These are phyloP conservation scores for Abrus precatorius DNA, from an alignment of 306 rosid genomes.

Conservation along the genomic window DNA sequence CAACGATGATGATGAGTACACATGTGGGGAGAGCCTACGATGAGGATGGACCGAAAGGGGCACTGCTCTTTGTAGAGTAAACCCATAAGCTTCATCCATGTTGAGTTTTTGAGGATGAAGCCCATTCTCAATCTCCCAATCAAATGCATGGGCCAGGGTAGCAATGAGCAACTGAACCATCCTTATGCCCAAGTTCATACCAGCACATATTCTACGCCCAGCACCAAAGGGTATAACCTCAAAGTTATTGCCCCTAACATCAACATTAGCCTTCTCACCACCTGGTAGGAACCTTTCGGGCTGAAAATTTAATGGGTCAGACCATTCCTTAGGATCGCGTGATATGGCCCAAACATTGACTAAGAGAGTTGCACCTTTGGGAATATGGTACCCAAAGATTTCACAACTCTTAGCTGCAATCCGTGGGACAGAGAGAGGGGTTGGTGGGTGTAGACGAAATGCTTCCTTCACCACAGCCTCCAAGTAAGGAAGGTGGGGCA, in stretches of 20 bases:
- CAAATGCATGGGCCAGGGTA: slow-evolving; percentile 63
- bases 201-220: slow-evolving; percentile 83
- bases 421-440: slow-evolving; percentile 84
- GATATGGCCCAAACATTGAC: slow-evolving; percentile 89
- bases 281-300: slow-evolving; percentile 79
- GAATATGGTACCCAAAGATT: slow-evolving; percentile 70
- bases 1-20: slow-evolving; percentile 41
- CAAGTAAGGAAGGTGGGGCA: slow-evolving; percentile 62
- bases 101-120: slow-evolving; percentile 54
- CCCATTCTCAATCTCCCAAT: slow-evolving; percentile 70
- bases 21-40: slow-evolving; percentile 55
- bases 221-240: slow-evolving; percentile 91
- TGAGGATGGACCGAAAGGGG: slow-evolving; percentile 64
- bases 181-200: slow-evolving; percentile 71
- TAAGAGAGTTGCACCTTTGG: slow-evolving; percentile 75
- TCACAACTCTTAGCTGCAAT: slow-evolving; percentile 62
- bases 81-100: slow-evolving; percentile 82
- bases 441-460: slow-evolving; percentile 88
- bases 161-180: slow-evolving; percentile 74
- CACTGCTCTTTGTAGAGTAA: slow-evolving; percentile 69
- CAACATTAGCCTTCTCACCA: slow-evolving; percentile 66
- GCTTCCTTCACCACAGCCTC: slow-evolving; percentile 87
- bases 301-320: slow-evolving; percentile 63
- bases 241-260: slow-evolving; percentile 71
- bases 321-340: slow-evolving; percentile 75